Conservation (phyloP, 2,329 filamentous ascomycete species). For the Fusarium goolgardi region DNA sequence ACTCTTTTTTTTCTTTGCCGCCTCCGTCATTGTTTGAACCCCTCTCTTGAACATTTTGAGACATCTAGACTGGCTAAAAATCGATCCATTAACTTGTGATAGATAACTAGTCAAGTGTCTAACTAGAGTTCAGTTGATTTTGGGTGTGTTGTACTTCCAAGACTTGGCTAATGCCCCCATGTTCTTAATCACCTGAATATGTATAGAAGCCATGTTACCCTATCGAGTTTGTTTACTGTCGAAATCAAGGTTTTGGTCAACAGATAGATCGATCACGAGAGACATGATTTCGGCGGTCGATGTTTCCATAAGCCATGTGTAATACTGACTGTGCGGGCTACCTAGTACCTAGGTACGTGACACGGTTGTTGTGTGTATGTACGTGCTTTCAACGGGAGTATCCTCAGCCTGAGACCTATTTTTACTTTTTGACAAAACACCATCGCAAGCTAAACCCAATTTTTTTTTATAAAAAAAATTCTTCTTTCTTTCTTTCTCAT, state of each 20-base stretch:
- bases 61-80: not conserved
- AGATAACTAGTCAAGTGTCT: conserved; percentile 3
- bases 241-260: conserved; percentile 4
- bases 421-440: not conserved
- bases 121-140: conserved; percentile 28
- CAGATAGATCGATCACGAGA: not conserved
- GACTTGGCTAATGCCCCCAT: conserved; percentile 16
- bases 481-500: not conserved
- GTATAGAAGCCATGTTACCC: conserved; percentile 5
- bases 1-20: conserved; percentile 8
- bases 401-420: conserved; percentile 23
- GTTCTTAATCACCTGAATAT: conserved; percentile 12
- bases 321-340: conserved; percentile 1
- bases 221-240: conserved; percentile 1
- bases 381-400: not conserved
- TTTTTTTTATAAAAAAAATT: not conserved
- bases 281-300: not conserved
- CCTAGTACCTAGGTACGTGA: not conserved
- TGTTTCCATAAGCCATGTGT: conserved; percentile 3
- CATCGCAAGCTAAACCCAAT: conserved; percentile 17
- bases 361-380: not conserved
- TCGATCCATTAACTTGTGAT: not conserved
- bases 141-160: conserved; percentile 15
- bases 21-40: conserved; percentile 15
- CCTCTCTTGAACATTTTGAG: not conserved